Evolutionary conservation across 768 basidiomycete genomes (phyloP), one percentile per base, ranked within the genome.

Genomic region (Crucibulum laeve): DNA sequence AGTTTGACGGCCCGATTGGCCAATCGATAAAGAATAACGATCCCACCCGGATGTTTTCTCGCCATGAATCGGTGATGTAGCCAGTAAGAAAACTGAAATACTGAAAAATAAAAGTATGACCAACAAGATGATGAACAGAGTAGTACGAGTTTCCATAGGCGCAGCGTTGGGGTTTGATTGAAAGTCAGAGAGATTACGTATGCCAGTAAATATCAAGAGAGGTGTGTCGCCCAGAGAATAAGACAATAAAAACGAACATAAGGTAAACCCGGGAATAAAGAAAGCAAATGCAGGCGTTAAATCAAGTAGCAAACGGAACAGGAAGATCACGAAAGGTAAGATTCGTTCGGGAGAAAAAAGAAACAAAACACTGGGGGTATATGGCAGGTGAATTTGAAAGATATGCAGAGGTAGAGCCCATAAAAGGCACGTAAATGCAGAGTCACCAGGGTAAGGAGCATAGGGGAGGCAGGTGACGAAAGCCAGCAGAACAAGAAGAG

Each of bases 81-180:
- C 17, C 48, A 4, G 68, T 60, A 10, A 66, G 58, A 40, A 64
- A 43, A 23, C 61, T 23, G 62, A 60, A 50, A 54, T 67, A 43
- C 41, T 70, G 59, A 21, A 68, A 53, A 21, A 65, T 34, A 70
- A 46, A 24, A 70, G 33, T 22, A 64, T 47, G 30, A 59, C 49
- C 5, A 55, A 46, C 25, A 63, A 60, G 25, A 80, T 57, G 26
- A 59, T 22, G 7, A 77, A 57, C 44, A 77, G 71, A 4, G 65
- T 64, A 4, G 63, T 53, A 15, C 79, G 67, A 0, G 73, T 74
- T 53, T 76, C 68, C 55, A 75, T 68, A 2, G 80, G 79, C 1
- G 75, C 59, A 6, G 64, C n/a, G n/a, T n/a, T n/a, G 59, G 13
- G 53, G 33, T 23, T 52, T 18, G 4, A 50, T 36, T 30, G 42